Conservation (phyloP, 805 yeast species). For the Phaffomyces opuntiae region DNA sequence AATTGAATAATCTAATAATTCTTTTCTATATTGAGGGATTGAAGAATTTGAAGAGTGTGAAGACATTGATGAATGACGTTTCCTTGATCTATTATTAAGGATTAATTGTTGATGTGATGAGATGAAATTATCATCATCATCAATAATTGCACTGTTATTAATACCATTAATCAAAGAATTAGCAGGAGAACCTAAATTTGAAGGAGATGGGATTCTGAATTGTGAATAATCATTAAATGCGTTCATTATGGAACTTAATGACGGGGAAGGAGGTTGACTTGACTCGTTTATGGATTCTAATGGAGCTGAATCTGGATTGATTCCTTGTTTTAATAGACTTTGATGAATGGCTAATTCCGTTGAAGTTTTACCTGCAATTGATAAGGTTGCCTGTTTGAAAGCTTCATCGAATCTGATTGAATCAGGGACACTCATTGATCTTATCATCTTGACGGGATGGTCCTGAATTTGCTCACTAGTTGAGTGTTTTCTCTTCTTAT, state of each 20-base stretch:
- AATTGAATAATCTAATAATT: slow-evolving; percentile 12
- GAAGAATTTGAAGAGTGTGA: slow-evolving; percentile 12
- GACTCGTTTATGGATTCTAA: too few species aligned
- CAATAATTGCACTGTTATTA: slow-evolving; percentile 5
- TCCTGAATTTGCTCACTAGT: not conserved
- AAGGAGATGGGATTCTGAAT: slow-evolving; percentile 14
- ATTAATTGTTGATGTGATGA: not conserved
- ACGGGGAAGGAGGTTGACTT: slow-evolving; percentile 10
- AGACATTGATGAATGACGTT: slow-evolving; percentile 13
- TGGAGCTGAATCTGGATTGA: slow-evolving; percentile 33
- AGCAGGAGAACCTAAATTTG: slow-evolving; percentile 12
- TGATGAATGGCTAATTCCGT: slow-evolving; percentile 36
- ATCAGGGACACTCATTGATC: slow-evolving; percentile 14
- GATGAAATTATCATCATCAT: slow-evolving; percentile 4
- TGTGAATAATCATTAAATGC: slow-evolving; percentile 22
- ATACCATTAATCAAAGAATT: not conserved
- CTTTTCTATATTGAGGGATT: slow-evolving; percentile 19
- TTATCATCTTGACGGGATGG: slow-evolving; percentile 2
- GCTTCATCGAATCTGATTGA: slow-evolving; percentile 33
- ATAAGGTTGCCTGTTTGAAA: slow-evolving; percentile 47
- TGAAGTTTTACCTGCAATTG: slow-evolving; percentile 49
- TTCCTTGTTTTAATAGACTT: slow-evolving; percentile 29
- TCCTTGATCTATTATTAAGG: not conserved
- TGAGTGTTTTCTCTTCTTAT: not conserved
- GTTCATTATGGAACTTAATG: slow-evolving; percentile 15